phyloP scores from a whole-genome alignment of 2,329 filamentous ascomycete species.

The Cytospora piceicola region DNA sequence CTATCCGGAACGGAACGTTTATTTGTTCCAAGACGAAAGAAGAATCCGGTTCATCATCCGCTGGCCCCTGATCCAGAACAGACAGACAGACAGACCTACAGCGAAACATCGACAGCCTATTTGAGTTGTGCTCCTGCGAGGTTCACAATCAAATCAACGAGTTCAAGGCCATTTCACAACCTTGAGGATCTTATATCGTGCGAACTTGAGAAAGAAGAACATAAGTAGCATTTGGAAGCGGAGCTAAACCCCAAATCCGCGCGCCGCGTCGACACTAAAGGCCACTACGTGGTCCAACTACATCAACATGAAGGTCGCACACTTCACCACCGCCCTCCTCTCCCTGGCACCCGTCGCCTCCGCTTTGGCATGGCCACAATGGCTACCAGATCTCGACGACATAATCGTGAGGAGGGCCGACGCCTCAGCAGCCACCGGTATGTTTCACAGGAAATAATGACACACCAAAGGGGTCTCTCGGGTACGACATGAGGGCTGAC shows the following conservation, averaged over 20 bases:
- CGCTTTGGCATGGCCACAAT: constrained; percentile 55
- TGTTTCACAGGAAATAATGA: constrained; percentile 21
- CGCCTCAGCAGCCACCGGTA: constrained; percentile 20
- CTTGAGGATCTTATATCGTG: background rate
- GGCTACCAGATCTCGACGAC: constrained; percentile 57
- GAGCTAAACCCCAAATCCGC: constrained; percentile 17
- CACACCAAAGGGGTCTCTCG: constrained; percentile 10
- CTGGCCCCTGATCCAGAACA: constrained; percentile 17
- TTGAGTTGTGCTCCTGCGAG: constrained; percentile 1
- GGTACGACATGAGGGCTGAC: constrained; percentile 18
- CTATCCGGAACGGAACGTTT: background rate
- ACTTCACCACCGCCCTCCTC: constrained; percentile 55
- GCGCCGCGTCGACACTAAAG: background rate
- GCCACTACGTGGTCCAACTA: constrained; percentile 15
- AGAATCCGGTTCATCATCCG: constrained; percentile 4
- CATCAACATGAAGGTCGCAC: constrained; percentile 54
- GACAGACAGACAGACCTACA: background rate
- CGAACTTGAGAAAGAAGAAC: background rate
- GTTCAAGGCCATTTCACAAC: background rate
- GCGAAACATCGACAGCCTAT: constrained; percentile 8
- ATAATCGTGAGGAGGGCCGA: constrained; percentile 56
- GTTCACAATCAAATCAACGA: constrained; percentile 3
- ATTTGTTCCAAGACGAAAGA: background rate
- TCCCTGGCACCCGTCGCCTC: constrained; percentile 56
- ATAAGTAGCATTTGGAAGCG: background rate